Base-by-base conservation (phyloP, 176 grass and related monocot species). In the Otatea glauca region DNA sequence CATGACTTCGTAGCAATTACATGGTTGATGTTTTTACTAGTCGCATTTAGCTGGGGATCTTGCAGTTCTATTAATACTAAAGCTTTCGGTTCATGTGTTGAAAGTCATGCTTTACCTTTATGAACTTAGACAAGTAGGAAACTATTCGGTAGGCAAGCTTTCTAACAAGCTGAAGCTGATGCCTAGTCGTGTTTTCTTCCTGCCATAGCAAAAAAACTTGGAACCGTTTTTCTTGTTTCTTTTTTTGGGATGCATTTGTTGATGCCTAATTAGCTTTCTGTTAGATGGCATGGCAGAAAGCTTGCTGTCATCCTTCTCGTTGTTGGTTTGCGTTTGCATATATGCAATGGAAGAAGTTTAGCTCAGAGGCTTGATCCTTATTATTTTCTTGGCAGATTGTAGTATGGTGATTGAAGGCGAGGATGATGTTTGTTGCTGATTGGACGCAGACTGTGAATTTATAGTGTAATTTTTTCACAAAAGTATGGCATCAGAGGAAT, bases 401-500 rank as follows among this genome's bases (percentile, higher is more conserved):
- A 1, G 37, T 15, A 14, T 65, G 27, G 14, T 49, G 2, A 32
- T 32, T 21, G 42, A 47, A 78, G 39, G 21, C 0, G 5, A 4
- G 9, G n/a, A 60, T 16, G 18, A 8, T 5, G 16, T 34, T 55
- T 68, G 34, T 14, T 60, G 74, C 2, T 58, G 64, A 47, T 60
- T 78, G 16, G 51, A 47, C 2, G 12, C 20, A 25, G 12, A 58
- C 61, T 70, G 39, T 70, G 41, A 78, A 48, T 68, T 2, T 59
- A 24, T 59, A 75, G 61, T 75, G 50, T 60, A 61, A 27, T 9
- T 61, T 4, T 54, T 48, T 21, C 32, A 1, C 25, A 14, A 32
- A 77, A 56, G 65, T 11, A 97, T 97, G 94, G 75, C 41, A 13
- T 47, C 51, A 5, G 75, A 88, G 63, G 92, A 92, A 48, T 84